Evolutionary conservation across 371 early-diverging fungal species (phyloP), one percentile per base, ranked within the genome.

Genomic region (Funneliformis caledonium): DNA sequence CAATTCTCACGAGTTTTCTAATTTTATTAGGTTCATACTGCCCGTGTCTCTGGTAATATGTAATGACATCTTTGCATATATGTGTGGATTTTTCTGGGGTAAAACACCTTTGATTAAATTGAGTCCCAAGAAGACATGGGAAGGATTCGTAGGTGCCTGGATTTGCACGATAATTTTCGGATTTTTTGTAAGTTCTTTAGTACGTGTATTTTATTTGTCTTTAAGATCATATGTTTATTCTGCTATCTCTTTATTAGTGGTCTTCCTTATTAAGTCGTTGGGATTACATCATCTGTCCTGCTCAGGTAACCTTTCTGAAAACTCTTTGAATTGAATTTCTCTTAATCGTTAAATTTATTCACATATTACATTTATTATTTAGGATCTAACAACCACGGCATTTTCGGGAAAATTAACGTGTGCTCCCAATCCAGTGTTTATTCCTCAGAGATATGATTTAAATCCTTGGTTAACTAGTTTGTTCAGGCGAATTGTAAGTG

Each of bases 111-210:
- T 99, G 52, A 98, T 97, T 81, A 91, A 92, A 83, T 88, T 99
- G 10, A 94, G 95, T 82, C 99, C 99, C 22, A 99, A 99, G 85
- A 99, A 99, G 90, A 99, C 99, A n/a, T 95, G 97, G 85, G 99
- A 99, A 86, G 99, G 99, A 7, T 99, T 99, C 83, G 88, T 99
- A 52, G 99, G 99, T 72, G 99, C 94, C 31, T 93, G 96, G 80
- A 78, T 99, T 56, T 90, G 91, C 81, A 99, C 99, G 1, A 82
- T 95, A 72, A 82, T 96, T 48, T 94, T 96, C 84, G 98, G 96
- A 3, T 92, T 96, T 76, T 81, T 96, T 82, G 92, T 96, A 85
- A 82, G 88, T 73, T 76, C 2, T 82, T 72, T 37, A 14, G 4
- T 69, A 26, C 26, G 16, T n/a, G 14, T 65, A 33, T 33, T 33